Evolutionary conservation across 2,329 filamentous ascomycete species (phyloP), one percentile per base, ranked within the genome.

Genomic region (Onygena corvina): DNA sequence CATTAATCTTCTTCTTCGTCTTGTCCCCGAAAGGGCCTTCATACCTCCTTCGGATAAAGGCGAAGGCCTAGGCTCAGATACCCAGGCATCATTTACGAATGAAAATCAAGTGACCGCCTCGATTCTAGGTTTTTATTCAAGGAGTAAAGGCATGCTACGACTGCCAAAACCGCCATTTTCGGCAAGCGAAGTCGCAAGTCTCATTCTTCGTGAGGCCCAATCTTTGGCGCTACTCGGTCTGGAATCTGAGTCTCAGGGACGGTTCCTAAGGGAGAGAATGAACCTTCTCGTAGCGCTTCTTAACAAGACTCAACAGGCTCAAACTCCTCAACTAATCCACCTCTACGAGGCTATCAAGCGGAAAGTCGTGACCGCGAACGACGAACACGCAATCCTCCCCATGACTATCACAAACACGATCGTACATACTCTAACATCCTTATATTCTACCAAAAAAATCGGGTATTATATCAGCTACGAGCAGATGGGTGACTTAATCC

Each of bases 121-220:
- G 51, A 79, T 86, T 47, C 75, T 72, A 56, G 67, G 69, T 7
- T 88, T 87, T 58, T 88, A 88, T 61, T 71, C 80, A 29, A 71
- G 77, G 52, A 81, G 84, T 52, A 83, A 85, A 61, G 81, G 80
- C 35, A 86, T 79, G 55, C 67, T 84, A 16, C 83, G 86, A 51
- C 73, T 75, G 30, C 72, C 73, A 5, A 63, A 73, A 3, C 69
- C 77, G 2, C 84, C 84, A 3, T 82, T 84, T 55, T 64, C 70
- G 7, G 64, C 76, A 4, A 67, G 68, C 14, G 69, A 74, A 18
- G 64, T 80, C 20, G 78, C 77, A n/a, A 76, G 80, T 55, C 68
- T 84, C 38, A 73, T 87, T 6, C 65, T 86, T 25, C 72, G 76
- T 48, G 80, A 82, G 60, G 75, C 77, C n/a, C 59, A 67, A 31